phyloP scores from a whole-genome alignment of 179 eudicot species.

The Actinidia arguta region DNA sequence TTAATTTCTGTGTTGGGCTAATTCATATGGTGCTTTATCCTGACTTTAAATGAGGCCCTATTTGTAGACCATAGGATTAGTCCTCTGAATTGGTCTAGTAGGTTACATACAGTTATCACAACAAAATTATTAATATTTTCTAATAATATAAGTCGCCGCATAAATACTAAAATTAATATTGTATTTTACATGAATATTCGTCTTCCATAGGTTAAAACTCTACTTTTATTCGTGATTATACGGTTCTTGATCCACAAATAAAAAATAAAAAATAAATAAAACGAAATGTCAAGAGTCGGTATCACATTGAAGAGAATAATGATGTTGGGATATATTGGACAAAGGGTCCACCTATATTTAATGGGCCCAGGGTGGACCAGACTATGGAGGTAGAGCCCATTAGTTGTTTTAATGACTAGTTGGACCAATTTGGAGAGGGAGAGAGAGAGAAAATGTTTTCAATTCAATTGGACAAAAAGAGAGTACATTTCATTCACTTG shows the following conservation, averaged over 20 bases:
- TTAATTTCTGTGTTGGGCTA: too few species aligned
- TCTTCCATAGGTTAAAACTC: slow-evolving; percentile 27
- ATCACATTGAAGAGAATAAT: slow-evolving; percentile 38
- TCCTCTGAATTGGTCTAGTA: too few species aligned
- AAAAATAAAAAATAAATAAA: too few species aligned
- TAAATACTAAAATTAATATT: too few species aligned
- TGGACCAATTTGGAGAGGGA: slow-evolving; percentile 34
- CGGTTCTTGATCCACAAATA: too few species aligned
- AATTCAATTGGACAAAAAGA: slow-evolving; percentile 19
- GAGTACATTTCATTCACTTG: slow-evolving; percentile 10
- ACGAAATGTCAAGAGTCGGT: slow-evolving; percentile 28
- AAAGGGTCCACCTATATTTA: slow-evolving; percentile 42
- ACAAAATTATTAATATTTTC: too few species aligned
- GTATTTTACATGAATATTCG: not conserved
- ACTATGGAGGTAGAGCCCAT: slow-evolving; percentile 41
- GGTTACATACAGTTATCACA: too few species aligned
- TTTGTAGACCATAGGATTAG: too few species aligned
- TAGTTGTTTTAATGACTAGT: slow-evolving; percentile 26
- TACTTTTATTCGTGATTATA: too few species aligned
- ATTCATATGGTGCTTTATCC: too few species aligned
- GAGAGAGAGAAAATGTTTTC: slow-evolving; percentile 9
- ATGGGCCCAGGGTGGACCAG: slow-evolving; percentile 50
- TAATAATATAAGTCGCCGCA: too few species aligned
- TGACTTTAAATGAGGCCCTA: too few species aligned
- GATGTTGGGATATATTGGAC: slow-evolving; percentile 36